A percentile compares a stretch with the other conserved stretches of the same genome.
These are phyloP conservation scores for Spergularia azorica DNA, from an alignment of 179 eudicot species.

Conservation along the genomic window DNA sequence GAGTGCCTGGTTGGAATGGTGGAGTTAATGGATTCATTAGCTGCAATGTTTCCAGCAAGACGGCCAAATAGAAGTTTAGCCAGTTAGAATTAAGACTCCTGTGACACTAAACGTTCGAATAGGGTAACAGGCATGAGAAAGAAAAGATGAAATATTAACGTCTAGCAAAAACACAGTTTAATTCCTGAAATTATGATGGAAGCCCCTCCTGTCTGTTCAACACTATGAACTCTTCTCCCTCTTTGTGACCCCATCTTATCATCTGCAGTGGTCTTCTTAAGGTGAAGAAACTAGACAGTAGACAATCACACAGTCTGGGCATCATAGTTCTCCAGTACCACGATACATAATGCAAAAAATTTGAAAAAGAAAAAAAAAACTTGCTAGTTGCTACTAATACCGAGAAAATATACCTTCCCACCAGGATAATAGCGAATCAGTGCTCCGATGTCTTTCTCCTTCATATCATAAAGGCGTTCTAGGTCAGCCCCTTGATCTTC, in stretches of 20 bases:
- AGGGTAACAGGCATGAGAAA: not conserved
- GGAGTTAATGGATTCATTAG: too few species aligned
- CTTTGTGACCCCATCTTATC: not conserved
- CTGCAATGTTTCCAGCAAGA: too few species aligned
- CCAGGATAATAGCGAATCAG: conserved; percentile 88
- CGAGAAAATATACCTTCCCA: conserved; percentile 69
- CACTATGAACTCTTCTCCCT: not conserved
- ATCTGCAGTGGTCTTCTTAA: not conserved
- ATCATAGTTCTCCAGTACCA: not conserved
- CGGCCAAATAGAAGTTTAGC: not conserved
- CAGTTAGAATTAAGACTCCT: not conserved
- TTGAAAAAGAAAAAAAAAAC: too few species aligned
- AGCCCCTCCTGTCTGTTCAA: not conserved
- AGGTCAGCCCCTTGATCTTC: conserved; percentile 90
- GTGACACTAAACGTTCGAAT: not conserved
- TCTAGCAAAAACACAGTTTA: not conserved
- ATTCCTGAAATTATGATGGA: not conserved
- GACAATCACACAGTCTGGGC: not conserved
- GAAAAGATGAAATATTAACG: not conserved
- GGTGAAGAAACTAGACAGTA: conserved; percentile 3
- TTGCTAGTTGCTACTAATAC: too few species aligned
- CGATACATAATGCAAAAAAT: not conserved
- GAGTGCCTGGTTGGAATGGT: too few species aligned
- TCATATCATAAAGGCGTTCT: conserved; percentile 87
- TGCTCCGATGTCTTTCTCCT: conserved; percentile 94